Evolutionary conservation across 331 rosid species (phyloP).

Genomic region (Cucumis variabilis): DNA sequence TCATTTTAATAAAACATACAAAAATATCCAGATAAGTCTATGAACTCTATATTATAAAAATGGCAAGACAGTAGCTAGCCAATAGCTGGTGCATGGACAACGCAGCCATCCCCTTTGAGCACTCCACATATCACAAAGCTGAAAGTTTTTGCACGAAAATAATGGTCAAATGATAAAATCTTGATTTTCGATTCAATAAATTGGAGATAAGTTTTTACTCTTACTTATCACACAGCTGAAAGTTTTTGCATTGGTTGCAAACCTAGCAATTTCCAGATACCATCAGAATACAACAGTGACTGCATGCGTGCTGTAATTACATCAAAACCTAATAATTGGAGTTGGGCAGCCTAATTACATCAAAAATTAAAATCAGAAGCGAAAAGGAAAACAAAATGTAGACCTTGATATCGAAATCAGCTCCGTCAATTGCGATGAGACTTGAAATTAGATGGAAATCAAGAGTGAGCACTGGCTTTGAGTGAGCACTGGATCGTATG

Average conservation of each 20-base stretch:
- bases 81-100: background rate
- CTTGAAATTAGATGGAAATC: no score
- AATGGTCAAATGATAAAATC: background rate
- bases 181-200: background rate
- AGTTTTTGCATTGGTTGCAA: constrained; percentile 92
- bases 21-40: background rate
- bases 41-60: background rate
- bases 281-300: constrained; percentile 85
- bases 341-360: no score
- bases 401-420: no score
- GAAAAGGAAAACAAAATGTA: no score
- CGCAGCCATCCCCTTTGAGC: background rate
- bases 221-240: constrained; percentile 94
- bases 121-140: no score
- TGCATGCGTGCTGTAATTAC: constrained; percentile 88
- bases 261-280: constrained; percentile 90
- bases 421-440: no score
- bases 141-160: no score
- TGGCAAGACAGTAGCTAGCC: background rate
- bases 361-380: no score
- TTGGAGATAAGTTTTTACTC: constrained; percentile 36
- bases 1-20: background rate
- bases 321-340: no score
- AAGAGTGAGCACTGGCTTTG: no score
- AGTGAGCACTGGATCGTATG: no score